A percentile compares a stretch with the other conserved stretches of the same genome.
Conservation (phyloP, 2,329 filamentous ascomycete species). For the Arthrobotrys conoides region DNA sequence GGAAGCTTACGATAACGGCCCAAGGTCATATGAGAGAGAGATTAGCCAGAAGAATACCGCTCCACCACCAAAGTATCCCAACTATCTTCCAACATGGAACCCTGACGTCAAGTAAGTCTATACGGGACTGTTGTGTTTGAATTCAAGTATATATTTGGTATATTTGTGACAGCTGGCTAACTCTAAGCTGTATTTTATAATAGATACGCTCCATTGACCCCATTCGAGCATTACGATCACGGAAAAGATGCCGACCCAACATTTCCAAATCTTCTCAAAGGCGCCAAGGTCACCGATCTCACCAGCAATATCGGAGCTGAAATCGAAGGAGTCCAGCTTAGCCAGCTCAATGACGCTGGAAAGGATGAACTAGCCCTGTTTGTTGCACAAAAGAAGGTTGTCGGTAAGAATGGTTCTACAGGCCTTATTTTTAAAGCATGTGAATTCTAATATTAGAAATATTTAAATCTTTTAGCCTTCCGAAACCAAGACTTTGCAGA, state of each 20-base stretch:
- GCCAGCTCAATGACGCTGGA: slow-evolving; percentile 76
- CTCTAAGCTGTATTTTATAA: background rate
- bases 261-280: slow-evolving; percentile 78
- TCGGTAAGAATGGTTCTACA: slow-evolving; percentile 67
- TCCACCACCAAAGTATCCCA: slow-evolving; percentile 75
- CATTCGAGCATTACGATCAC: slow-evolving; percentile 81
- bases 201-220: slow-evolving; percentile 76
- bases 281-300: slow-evolving; percentile 71
- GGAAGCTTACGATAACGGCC: slow-evolving; percentile 56
- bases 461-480: slow-evolving; percentile 71
- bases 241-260: slow-evolving; percentile 80
- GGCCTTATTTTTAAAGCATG: slow-evolving; percentile 59
- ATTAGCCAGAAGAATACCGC: slow-evolving; percentile 43
- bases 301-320: slow-evolving; percentile 83
- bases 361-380: slow-evolving; percentile 83
- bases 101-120: slow-evolving; percentile 70
- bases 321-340: slow-evolving; percentile 79
- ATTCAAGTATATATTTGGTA: background rate
- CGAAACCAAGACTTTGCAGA: slow-evolving; percentile 80
- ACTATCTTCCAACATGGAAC: slow-evolving; percentile 82
- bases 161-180: background rate
- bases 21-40: slow-evolving; percentile 49
- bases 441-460: background rate
- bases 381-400: slow-evolving; percentile 82
- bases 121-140: too few relatives aligned